Base-by-base conservation (phyloP, 768 basidiomycete species). In the Mrakia frigida region DNA sequence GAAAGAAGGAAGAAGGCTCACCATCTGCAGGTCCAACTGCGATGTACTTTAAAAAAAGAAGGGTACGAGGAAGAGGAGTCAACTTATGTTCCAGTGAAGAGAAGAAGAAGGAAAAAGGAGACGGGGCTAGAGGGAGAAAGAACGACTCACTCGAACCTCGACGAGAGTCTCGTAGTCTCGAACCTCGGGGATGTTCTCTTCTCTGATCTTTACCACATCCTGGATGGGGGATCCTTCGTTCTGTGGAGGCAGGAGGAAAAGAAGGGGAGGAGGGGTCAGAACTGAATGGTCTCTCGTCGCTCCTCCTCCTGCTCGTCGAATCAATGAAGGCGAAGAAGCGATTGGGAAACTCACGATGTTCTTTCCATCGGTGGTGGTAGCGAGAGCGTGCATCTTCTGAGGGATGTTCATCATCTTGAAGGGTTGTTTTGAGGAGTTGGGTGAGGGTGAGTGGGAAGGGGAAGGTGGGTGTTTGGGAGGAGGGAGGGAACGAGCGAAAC, bases 81-180 rank as follows among this genome's bases (percentile, higher is more conserved):
- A n/a, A n/a, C n/a, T n/a, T n/a, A n/a, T n/a, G n/a, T n/a, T n/a
- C n/a, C n/a, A n/a, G n/a, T n/a, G n/a, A n/a, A n/a, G n/a, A n/a
- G n/a, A n/a, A 13, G 37, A 21, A 46, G 28, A 50, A 25, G 35
- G 9, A 41, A 31, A 39, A 9, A 4, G 68, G 25, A 21, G 2
- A 68, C 13, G 33, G 3, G 65, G 9, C 11, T 3, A 21, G 63
- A 31, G 18, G 4, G 39, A n/a, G 9, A 46, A 25, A 25, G 16
- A 31, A 50, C 39, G 35, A 50, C 39, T 69, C 68, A 50, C 39
- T 69, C 39, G 68, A 41, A 69, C 68, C 68, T 43, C 25, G 41
- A 50, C 68, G n/a, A 69, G 28, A 14, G 43, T 46, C 41, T 43
- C 41, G 28, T n/a, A 28, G 16, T 28, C 46, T 28, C 23, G 5